Base-by-base conservation (phyloP, 129 eudicot genomes). In the Heracleum sosnowskyi region DNA sequence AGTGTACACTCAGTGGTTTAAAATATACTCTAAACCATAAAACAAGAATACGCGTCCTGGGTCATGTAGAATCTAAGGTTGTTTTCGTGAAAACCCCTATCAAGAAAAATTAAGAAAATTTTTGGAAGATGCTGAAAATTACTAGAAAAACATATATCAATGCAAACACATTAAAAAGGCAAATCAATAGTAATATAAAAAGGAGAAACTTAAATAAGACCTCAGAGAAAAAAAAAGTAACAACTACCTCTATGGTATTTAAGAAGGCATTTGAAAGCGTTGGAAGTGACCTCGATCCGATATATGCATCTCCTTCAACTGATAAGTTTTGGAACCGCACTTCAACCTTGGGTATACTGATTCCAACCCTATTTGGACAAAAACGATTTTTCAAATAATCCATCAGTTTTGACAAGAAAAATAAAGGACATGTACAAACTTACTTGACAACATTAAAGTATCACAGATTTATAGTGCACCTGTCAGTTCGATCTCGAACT, bases 271-370 rank as follows among this genome's bases (percentile, higher is more conserved):
- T 92, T 64, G 77, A 75, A 77, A 92, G 84, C 41, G 97, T 92
- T 44, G 97, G 97, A 72, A 90, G 97, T 53, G 97, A 92, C 82
- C 97, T 86, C 29, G 84, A 79, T 76, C 96, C 97, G 24, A 79
- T 89, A 68, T 84, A 86, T 8, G 88, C 88, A 39, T 90, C 97
- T 62, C 96, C 97, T 80, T 90, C 90, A 3, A 92, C 80, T 1
- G 87, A 90, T 77, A 92, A 79, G 42, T 88, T 79, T 87, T 92
- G 86, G 57, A 73, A 90, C 66, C 97, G 77, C 47, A 90, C 82
- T 80, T 92, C 97, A 28, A 92, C 85, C 74, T 83, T 92, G 2
- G 97, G 96, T 63, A 90, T 70, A 41, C 88, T 92, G 34, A 92
- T 92, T n/a, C 91, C 93, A 16, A 92, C 96, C 79, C 96, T 88